Evolutionary conservation across 2,329 filamentous ascomycete species (phyloP), one percentile per base, ranked within the genome.

Genomic region (Septoria linicola): DNA sequence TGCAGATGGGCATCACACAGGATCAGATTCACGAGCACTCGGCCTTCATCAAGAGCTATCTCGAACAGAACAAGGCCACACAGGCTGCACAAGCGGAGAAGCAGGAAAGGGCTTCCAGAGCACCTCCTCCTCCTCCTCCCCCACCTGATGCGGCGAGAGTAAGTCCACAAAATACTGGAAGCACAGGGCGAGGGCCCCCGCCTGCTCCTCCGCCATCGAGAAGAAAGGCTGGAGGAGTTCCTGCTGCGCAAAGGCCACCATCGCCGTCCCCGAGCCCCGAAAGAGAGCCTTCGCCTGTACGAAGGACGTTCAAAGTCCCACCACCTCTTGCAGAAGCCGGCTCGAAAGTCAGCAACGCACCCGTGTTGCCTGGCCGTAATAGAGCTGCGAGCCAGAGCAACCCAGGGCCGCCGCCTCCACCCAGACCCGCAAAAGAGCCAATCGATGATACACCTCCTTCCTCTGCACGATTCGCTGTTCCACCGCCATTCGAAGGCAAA

Each of bases 261-360:
- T 75, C 75, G 21, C 63, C 84, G 70, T 86, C 76, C 74, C 80
- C 69, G 69, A 76, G 68, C 75, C 71, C 74, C n/a, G 80, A 85
- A 23, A 79, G 84, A 64, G 85, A 89, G 53, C 81, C 85, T 11
- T 83, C 85, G 11, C 88, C 89, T 10, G 80, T 83, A 17, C 80
- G 84, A 44, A 82, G 82, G 7, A 80, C 79, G 62, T 97, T 95
- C 73, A 80, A 84, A 59, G 92, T 89, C 7, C 93, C 93, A 39
- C 93, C 93, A 27, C 88, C 92, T 2, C 73, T 97, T 53, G 83
- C 89, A 49, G 91, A 96, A 69, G 93, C 93, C 51, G 93, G 93
- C 31, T 95, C 89, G 70, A 56, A 57, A 31, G 51, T 54, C 11
- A 52, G 54, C 45, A 25, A 50, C 39, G 49, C 48, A 25, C 72